A percentile compares a stretch with the other conserved stretches of the same genome.
phyloP scores from a whole-genome alignment of 2,329 filamentous ascomycete species.

The Mollisiaceae sp. region DNA sequence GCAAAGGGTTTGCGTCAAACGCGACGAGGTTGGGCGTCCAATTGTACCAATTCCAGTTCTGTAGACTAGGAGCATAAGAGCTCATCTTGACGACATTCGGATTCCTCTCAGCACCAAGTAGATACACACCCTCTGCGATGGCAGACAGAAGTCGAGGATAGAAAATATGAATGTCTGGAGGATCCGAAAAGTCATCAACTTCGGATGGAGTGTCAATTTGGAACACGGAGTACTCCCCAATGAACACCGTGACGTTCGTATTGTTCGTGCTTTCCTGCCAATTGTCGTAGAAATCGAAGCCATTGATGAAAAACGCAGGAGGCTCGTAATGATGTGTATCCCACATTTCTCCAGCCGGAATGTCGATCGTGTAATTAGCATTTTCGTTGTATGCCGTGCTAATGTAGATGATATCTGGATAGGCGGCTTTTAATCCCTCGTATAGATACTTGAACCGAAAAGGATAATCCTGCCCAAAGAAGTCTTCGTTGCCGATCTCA shows the following conservation, averaged over 20 bases:
- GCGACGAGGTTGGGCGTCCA: conserved; percentile 37
- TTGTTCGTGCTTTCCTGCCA: conserved; percentile 29
- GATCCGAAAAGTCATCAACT: conserved; percentile 25
- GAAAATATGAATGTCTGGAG: conserved; percentile 26
- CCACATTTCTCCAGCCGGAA: conserved; percentile 27
- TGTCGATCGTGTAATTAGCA: conserved; percentile 42
- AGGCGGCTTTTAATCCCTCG: conserved; percentile 47
- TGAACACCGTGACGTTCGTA: conserved; percentile 30
- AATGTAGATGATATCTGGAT: conserved; percentile 48
- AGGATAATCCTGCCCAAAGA: conserved; percentile 46
- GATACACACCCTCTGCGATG: conserved; percentile 33
- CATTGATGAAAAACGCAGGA: conserved; percentile 26
- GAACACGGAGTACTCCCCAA: conserved; percentile 34
- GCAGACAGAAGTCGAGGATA: conserved; percentile 32
- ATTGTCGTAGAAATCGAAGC: conserved; percentile 31
- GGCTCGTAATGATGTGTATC: conserved; percentile 32
- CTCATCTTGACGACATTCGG: conserved; percentile 45
- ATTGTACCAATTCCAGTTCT: conserved; percentile 44
- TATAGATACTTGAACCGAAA: conserved; percentile 54
- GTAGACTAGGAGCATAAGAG: conserved; percentile 45
- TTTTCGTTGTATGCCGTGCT: conserved; percentile 32
- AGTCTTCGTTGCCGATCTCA: conserved; percentile 49
- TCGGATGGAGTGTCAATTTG: conserved; percentile 27
- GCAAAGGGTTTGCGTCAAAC: conserved; percentile 31
- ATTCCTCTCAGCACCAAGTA: conserved; percentile 41